These are phyloP conservation scores for Ochetophila trinervis DNA, from an alignment of 306 rosid species.

Conservation along the genomic window DNA sequence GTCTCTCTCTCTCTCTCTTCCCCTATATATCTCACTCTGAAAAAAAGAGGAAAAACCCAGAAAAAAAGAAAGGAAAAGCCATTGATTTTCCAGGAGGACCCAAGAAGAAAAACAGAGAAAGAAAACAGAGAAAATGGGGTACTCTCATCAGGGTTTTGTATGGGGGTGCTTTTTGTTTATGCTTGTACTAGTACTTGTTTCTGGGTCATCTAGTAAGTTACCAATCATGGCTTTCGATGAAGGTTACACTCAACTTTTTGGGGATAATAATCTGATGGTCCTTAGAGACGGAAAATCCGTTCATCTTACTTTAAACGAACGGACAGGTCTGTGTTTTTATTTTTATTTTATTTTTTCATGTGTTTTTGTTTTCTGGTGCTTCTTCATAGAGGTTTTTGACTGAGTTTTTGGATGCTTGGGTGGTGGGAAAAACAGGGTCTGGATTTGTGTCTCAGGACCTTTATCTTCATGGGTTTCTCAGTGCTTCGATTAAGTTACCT, in stretches of 20 bases:
- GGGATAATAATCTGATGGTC: slow-evolving; percentile 63
- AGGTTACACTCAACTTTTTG: slow-evolving; percentile 77
- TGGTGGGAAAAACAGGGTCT: slow-evolving; percentile 54
- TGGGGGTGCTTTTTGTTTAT: slow-evolving; percentile 25
- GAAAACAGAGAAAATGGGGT: slow-evolving; percentile 36
- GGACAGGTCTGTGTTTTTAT: slow-evolving; percentile 54
- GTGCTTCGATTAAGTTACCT: slow-evolving; percentile 92
- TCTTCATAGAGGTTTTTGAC: slow-evolving; percentile 13
- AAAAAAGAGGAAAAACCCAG: background rate
- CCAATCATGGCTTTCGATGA: slow-evolving; percentile 75
- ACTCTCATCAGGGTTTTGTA: slow-evolving; percentile 28
- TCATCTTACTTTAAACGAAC: slow-evolving; percentile 74
- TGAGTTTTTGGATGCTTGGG: slow-evolving; percentile 9
- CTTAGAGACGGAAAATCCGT: slow-evolving; percentile 75
- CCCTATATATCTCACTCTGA: background rate
- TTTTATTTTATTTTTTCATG: slow-evolving; percentile 1
- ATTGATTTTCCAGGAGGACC: slow-evolving; percentile 21
- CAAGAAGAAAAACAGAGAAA: slow-evolving; percentile 5
- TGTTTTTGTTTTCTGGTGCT: background rate
- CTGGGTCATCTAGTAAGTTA: slow-evolving; percentile 42
- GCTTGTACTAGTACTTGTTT: slow-evolving; percentile 26
- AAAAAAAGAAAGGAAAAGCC: slow-evolving; percentile 13
- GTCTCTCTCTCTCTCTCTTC: slow-evolving; percentile 15
- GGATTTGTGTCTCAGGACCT: slow-evolving; percentile 95
- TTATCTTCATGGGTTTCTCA: slow-evolving; percentile 80